Evolutionary conservation across 257 asterid species (phyloP), one percentile per base, ranked within the genome.

Genomic region (Echium plantagineum): DNA sequence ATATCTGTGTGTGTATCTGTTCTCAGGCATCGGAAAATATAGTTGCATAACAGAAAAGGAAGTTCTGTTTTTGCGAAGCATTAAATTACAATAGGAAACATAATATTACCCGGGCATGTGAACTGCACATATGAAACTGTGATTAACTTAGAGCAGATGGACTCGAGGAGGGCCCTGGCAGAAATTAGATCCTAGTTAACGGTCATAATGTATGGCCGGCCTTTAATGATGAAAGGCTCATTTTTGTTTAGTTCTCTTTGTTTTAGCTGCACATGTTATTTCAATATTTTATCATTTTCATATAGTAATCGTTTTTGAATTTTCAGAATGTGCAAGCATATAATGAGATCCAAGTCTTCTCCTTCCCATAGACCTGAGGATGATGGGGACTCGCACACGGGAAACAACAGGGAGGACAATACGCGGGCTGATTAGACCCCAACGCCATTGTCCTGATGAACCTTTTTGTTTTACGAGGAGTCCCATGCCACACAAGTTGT

Each of bases 321-420:
- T 42, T 80, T 72, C 94, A 90, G 98, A 94, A 71, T 75, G 80
- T 87, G 77, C 83, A 85, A 74, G 63, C 83, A 74, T 46, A 67
- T 69, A 71, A 54, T 64, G 65, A 76, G 73, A 58, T 64, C 79
- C 69, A 78, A 78, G 80, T 65, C 78, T 2, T 60, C 80, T 0
- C 21, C 56, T 17, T 61, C 83, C 20, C 66, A 65, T 49, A 69
- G 61, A 20, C 66, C 87, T 35, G 82, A 76, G 59, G 69, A 66
- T 21, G 63, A 38, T 24, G 32, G 59, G 28, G 89, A 72, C 48
- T 64, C 75, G 13, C 81, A 72, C 52, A 51, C 68, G 17, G 75
- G 82, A 67, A 67, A 71, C 54, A 63, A 69, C 67, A 63, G 72
- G 72, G 89, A 81, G 58, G 85, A 74, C 52, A 10, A 42, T 42